Conservation (phyloP, 371 early-diverging fungal genomes). For the Actinomortierella wolfii region DNA sequence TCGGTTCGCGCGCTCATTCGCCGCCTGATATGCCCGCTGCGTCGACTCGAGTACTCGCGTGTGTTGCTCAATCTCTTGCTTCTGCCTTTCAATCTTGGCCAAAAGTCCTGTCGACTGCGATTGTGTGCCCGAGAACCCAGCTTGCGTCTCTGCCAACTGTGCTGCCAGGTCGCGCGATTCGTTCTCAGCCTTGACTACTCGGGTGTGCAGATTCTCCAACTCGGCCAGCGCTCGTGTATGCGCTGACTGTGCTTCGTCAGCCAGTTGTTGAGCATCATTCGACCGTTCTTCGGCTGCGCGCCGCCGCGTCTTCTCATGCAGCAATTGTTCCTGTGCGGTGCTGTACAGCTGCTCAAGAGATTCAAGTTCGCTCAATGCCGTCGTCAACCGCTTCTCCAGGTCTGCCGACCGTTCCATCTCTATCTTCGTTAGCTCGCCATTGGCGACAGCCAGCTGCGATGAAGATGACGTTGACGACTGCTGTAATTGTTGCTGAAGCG, state of each 20-base stretch:
- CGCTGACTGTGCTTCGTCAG: slow-evolving; percentile 59
- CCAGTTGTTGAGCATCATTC: slow-evolving; percentile 50
- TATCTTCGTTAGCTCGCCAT: slow-evolving; percentile 45
- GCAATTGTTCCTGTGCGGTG: slow-evolving; percentile 51
- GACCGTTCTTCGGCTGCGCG: slow-evolving; percentile 56
- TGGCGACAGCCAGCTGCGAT: slow-evolving; percentile 10
- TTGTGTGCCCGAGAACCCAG: slow-evolving; percentile 43
- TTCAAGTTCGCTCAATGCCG: slow-evolving; percentile 55
- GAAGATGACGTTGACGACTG: too few relatives aligned
- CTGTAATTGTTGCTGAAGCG: background rate
- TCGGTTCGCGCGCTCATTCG: slow-evolving; percentile 47
- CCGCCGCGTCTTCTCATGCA: slow-evolving; percentile 50
- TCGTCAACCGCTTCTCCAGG: slow-evolving; percentile 55
- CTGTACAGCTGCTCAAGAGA: slow-evolving; percentile 37
- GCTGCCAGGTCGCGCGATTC: slow-evolving; percentile 53
- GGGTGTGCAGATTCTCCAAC: slow-evolving; percentile 48
- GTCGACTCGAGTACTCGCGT: slow-evolving; percentile 43
- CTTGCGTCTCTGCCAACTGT: slow-evolving; percentile 39
- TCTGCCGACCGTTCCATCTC: slow-evolving; percentile 53
- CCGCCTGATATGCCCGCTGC: slow-evolving; percentile 38
- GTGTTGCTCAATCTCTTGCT: slow-evolving; percentile 48
- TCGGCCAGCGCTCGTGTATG: slow-evolving; percentile 59
- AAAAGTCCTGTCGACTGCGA: slow-evolving; percentile 29
- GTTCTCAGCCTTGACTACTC: slow-evolving; percentile 54
- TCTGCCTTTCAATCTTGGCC: slow-evolving; percentile 30